These are phyloP conservation scores for Penicillium sumatraense DNA, from an alignment of 2,329 filamentous ascomycete genomes.

Conservation along the genomic window DNA sequence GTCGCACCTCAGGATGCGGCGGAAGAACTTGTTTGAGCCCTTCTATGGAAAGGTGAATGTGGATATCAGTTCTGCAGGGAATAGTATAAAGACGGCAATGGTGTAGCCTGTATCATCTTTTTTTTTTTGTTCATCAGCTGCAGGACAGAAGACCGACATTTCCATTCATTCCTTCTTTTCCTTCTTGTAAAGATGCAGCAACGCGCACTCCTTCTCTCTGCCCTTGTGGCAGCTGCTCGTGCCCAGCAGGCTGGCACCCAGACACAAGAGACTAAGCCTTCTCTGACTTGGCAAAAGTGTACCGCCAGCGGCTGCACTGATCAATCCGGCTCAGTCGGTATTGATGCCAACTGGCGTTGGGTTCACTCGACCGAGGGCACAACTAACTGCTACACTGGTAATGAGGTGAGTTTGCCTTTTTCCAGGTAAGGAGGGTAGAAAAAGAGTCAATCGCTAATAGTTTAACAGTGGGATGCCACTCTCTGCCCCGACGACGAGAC, in stretches of 20 bases:
- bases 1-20: constrained; percentile 10
- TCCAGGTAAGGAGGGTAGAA: background rate
- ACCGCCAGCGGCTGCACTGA: constrained; percentile 58
- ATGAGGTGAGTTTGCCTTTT: constrained; percentile 33
- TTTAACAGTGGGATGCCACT: constrained; percentile 48
- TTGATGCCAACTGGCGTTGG: constrained; percentile 66
- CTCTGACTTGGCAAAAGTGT: constrained; percentile 60
- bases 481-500: constrained; percentile 54
- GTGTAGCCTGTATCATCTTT: background rate
- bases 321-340: constrained; percentile 57
- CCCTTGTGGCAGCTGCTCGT: constrained; percentile 27
- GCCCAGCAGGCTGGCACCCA: constrained; percentile 40
- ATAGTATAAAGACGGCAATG: constrained; percentile 23
- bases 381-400: constrained; percentile 64
- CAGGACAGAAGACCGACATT: constrained; percentile 30
- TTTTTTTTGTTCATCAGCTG: constrained; percentile 23
- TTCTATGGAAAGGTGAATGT: constrained; percentile 1
- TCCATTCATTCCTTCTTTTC: constrained; percentile 16
- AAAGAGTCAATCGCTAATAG: background rate
- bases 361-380: constrained; percentile 54
- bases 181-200: constrained; percentile 31
- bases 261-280: constrained; percentile 50
- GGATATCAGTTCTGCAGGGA: background rate
- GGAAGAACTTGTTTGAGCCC: constrained; percentile 7
- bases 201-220: constrained; percentile 35